phyloP scores from a whole-genome alignment of 225 moss, liverwort and hornwort genomes.

The Climacium dendroides region DNA sequence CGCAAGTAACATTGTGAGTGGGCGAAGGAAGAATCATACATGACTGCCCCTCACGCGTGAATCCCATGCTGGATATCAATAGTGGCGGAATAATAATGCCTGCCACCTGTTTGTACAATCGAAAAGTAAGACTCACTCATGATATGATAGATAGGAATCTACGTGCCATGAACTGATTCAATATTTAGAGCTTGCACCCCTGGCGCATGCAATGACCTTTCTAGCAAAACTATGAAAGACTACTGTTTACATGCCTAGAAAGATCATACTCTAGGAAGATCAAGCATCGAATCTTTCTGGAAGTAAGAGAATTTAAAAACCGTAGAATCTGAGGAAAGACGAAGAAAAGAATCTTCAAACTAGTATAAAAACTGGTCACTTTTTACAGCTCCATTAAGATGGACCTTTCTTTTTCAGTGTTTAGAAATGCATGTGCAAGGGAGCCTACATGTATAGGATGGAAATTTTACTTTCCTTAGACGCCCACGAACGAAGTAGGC shows the following conservation, averaged over 20 bases:
- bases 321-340: neutral
- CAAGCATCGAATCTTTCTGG: neutral
- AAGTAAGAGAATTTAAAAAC: neutral
- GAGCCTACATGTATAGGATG: neutral
- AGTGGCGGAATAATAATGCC: constrained; percentile 48
- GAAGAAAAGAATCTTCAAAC: neutral
- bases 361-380: neutral
- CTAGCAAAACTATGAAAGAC: neutral
- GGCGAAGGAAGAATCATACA: constrained; percentile 14
- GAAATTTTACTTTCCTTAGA: neutral
- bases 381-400: neutral
- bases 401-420: neutral
- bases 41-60: constrained; percentile 12
- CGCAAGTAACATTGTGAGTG: neutral
- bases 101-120: constrained; percentile 26
- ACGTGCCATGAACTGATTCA: neutral
- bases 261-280: neutral
- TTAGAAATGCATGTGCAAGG: neutral
- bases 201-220: neutral
- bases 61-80: constrained; percentile 30
- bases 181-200: neutral
- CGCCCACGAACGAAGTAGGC: neutral
- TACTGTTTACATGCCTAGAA: neutral
- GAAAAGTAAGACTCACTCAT: neutral
- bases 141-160: neutral